These are phyloP conservation scores for Ceratonia siliqua DNA, from an alignment of 306 rosid genomes.

Conservation along the genomic window DNA sequence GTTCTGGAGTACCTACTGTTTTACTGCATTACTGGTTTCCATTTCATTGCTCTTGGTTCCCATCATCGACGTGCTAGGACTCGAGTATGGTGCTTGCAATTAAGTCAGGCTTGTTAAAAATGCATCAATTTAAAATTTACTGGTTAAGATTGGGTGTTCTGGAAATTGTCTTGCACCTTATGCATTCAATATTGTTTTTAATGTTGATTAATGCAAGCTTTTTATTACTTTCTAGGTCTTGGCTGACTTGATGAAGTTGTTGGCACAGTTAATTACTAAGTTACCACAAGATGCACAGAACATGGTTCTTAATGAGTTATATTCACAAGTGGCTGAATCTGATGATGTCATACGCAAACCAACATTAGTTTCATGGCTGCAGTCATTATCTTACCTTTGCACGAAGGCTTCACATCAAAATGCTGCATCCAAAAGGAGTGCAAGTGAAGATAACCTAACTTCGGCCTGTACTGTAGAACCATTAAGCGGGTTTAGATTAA, in stretches of 20 bases:
- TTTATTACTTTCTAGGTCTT: slow-evolving; percentile 61
- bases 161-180: background rate
- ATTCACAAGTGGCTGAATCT: slow-evolving; percentile 85
- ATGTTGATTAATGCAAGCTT: slow-evolving; percentile 24
- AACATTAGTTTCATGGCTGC: slow-evolving; percentile 87
- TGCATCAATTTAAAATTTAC: slow-evolving; percentile 12
- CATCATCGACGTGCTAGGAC: slow-evolving; percentile 10
- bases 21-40: too few species aligned
- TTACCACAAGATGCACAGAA: slow-evolving; percentile 73
- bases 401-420: slow-evolving; percentile 44
- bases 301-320: slow-evolving; percentile 71
- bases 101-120: slow-evolving; percentile 4
- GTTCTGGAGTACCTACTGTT: too few species aligned
- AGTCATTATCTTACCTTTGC: slow-evolving; percentile 86
- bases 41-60: too few species aligned
- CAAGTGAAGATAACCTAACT: slow-evolving; percentile 29
- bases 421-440: slow-evolving; percentile 35
- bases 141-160: slow-evolving; percentile 10
- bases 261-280: slow-evolving; percentile 69
- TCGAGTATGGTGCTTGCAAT: slow-evolving; percentile 10
- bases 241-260: slow-evolving; percentile 74
- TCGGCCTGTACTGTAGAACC: slow-evolving; percentile 38
- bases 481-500: slow-evolving; percentile 40
- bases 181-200: slow-evolving; percentile 17
- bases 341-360: slow-evolving; percentile 91